Evolutionary conservation across 805 yeast species (phyloP), one percentile per base, ranked within the genome.

Genomic region (Wickerhamomyces pijperi): DNA sequence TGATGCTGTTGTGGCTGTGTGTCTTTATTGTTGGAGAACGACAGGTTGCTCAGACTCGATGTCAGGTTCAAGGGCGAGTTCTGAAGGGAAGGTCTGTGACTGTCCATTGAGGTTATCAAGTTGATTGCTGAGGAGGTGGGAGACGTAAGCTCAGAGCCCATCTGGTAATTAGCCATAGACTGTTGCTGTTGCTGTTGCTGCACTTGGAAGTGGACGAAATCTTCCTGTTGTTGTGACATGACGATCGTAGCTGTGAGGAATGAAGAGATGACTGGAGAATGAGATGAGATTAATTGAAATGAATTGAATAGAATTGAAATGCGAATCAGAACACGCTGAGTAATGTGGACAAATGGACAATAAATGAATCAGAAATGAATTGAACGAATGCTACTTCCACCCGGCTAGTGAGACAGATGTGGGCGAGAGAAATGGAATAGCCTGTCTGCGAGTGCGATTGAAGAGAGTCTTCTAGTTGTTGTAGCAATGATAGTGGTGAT

Each of bases 31-130:
- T 34, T 28, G 8, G 45, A 35, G 13, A 49, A 20, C 11, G 53
- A 44, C 15, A 53, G 28, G 28, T 44, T 46, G 18, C 43, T 48
- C 15, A 53, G 35, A 19, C 34, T 42, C 5, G 49, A 41, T 5
- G 53, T 28, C 15, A 52, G 34, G 34, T 48, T 41, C 14, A 53
- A 37, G 7, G 58, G 56, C 3, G 58, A 53, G 13, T 40, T 44
- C 15, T 50, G 55, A 2, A 42, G 19, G 1, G 57, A 53, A 1
- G 44, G 6, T 37, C 48, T 48, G 3, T 36, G 36, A 6, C 42
- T 45, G 28, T 37, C 39, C 16, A 37, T 31, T n/a, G 42, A 19
- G 13, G 19, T 28, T 3, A 40, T 15, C 9, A 50, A 37, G 31
- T 36, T 44, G 16, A 46, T 33, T 17, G 46, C 44, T 13, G 51